Percentiles rank a stretch among this genome's conserved stretches.
Evolutionary conservation across 345 rosid genomes (phyloP).

Genomic region (Pugionium dolabratum): DNA sequence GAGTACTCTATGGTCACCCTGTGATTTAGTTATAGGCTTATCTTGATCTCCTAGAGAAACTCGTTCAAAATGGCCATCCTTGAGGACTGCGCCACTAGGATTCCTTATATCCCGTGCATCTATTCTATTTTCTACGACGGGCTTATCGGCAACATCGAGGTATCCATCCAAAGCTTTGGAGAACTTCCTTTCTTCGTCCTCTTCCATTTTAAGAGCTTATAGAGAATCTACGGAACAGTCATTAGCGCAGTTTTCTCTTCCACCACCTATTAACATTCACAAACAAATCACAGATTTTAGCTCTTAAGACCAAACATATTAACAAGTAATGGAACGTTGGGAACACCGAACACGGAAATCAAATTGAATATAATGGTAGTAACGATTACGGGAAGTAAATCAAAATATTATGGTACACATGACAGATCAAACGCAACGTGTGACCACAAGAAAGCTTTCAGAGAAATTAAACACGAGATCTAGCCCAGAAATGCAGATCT

Average conservation of each 20-base stretch:
- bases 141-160: slow-evolving; percentile 10
- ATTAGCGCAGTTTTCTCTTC: slow-evolving; percentile 34
- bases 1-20: slow-evolving; percentile 32
- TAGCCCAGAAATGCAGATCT: not conserved
- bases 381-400: not conserved
- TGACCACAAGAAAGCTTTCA: slow-evolving; percentile 11
- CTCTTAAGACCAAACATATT: slow-evolving; percentile 12
- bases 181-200: slow-evolving; percentile 57
- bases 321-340: not conserved
- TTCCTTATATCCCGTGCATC: slow-evolving; percentile 43
- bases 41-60: slow-evolving; percentile 71
- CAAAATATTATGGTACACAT: not conserved
- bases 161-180: slow-evolving; percentile 36
- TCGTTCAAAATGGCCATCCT: slow-evolving; percentile 73
- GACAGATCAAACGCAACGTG: slow-evolving; percentile 6
- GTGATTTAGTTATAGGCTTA: slow-evolving; percentile 39
- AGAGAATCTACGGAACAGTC: slow-evolving; percentile 21
- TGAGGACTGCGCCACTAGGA: slow-evolving; percentile 42
- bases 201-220: slow-evolving; percentile 53
- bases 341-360: not conserved
- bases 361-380: not conserved
- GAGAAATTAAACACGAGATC: slow-evolving; percentile 13
- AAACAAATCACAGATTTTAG: slow-evolving; percentile 13
- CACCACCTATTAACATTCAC: slow-evolving; percentile 37
- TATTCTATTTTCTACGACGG: slow-evolving; percentile 38